These are phyloP conservation scores for Artemisia tridentata DNA, from an alignment of 129 eudicot species.

Conservation along the genomic window DNA sequence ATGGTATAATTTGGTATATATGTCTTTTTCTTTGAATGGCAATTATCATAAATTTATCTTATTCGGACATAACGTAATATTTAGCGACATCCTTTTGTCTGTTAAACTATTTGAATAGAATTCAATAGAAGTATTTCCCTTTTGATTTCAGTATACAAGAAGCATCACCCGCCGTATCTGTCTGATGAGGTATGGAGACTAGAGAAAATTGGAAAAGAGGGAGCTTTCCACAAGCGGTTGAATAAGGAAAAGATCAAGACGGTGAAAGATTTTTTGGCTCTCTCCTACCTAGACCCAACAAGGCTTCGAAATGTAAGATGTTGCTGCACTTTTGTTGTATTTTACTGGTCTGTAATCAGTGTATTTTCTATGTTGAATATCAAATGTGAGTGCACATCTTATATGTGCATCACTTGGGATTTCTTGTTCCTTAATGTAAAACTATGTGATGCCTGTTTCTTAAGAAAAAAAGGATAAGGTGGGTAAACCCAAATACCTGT, in stretches of 20 bases:
- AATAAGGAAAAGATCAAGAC: slow-evolving; percentile 55
- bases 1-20: not conserved
- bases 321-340: not conserved
- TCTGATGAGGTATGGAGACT: slow-evolving; percentile 93
- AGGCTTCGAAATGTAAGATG: slow-evolving; percentile 71
- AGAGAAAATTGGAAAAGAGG: slow-evolving; percentile 94
- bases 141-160: slow-evolving; percentile 73
- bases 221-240: slow-evolving; percentile 94
- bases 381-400: slow-evolving; percentile 4
- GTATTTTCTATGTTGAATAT: not conserved
- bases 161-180: slow-evolving; percentile 90
- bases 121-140: not conserved
- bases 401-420: slow-evolving; percentile 1
- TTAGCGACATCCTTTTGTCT: not conserved
- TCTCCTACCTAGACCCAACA: slow-evolving; percentile 57
- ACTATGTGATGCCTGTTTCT: not conserved
- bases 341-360: not conserved
- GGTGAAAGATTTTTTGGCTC: slow-evolving; percentile 73
- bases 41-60: too few species aligned
- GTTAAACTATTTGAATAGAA: slow-evolving; percentile 18
- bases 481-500: slow-evolving; percentile 6
- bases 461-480: not conserved
- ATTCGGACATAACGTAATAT: too few species aligned
- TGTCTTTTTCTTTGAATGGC: too few species aligned
- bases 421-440: not conserved